Percentiles rank a stretch among this genome's conserved stretches.
These are phyloP conservation scores for Colletotrichum sp. DNA, from an alignment of 2,329 filamentous ascomycete species.

Conservation along the genomic window DNA sequence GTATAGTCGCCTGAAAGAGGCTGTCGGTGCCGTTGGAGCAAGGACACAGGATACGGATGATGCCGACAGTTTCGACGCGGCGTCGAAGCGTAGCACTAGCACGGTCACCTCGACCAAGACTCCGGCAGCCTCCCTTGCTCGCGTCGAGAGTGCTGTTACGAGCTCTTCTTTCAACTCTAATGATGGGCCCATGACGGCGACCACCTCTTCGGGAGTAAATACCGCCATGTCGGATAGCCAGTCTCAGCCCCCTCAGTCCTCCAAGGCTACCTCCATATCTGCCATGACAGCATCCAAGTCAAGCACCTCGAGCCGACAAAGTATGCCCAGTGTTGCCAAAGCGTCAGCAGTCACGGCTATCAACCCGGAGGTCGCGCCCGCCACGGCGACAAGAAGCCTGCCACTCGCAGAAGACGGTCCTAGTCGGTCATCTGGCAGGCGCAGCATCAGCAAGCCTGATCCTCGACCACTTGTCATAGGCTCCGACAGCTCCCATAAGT, in stretches of 20 bases:
- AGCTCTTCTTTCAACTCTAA: conserved; percentile 37
- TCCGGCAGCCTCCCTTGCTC: conserved; percentile 44
- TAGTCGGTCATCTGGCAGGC: conserved; percentile 39
- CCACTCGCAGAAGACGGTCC: conserved; percentile 48
- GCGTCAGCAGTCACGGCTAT: conserved; percentile 45
- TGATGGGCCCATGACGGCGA: conserved; percentile 38
- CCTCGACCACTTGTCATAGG: conserved; percentile 38
- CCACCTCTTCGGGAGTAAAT: conserved; percentile 39
- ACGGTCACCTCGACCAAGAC: conserved; percentile 45
- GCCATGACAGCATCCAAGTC: conserved; percentile 51
- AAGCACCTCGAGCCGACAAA: conserved; percentile 40
- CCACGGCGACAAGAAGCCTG: conserved; percentile 49
- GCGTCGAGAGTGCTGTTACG: conserved; percentile 42
- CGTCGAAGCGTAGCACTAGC: conserved; percentile 47
- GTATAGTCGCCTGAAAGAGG: conserved; percentile 84
- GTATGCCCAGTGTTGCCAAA: conserved; percentile 46
- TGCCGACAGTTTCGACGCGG: conserved; percentile 45
- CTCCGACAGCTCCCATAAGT: conserved; percentile 41
- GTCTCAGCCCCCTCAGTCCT: conserved; percentile 44
- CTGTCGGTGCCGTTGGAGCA: conserved; percentile 72
- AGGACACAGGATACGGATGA: conserved; percentile 46
- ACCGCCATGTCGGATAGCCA: conserved; percentile 42
- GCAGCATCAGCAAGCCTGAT: conserved; percentile 49
- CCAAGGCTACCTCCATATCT: conserved; percentile 55
- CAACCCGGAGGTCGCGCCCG: conserved; percentile 52